Evolutionary conservation across 2,329 filamentous ascomycete species (phyloP).

Genomic region (Calycina herbarum): DNA sequence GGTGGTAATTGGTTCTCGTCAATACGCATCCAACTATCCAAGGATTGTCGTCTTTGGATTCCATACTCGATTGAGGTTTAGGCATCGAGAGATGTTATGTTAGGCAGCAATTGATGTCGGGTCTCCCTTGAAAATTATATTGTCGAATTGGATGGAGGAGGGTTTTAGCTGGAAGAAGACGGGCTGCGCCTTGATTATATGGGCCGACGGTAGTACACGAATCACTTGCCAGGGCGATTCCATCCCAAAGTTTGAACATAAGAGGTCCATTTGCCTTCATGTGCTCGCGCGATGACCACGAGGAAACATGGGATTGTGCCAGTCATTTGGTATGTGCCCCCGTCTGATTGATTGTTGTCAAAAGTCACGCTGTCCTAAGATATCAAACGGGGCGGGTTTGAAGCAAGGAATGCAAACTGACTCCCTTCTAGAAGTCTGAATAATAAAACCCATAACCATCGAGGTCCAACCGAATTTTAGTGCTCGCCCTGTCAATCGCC

Average conservation of each 20-base stretch:
- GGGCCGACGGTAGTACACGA: neutral
- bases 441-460: neutral
- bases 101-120: neutral
- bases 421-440: neutral
- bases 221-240: neutral
- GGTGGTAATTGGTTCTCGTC: neutral
- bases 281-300: neutral
- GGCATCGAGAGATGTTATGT: neutral
- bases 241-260: neutral
- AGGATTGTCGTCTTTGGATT: neutral
- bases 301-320: neutral
- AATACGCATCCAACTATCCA: constrained; percentile 1
- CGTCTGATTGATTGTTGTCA: no score
- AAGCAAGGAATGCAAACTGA: neutral
- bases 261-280: neutral
- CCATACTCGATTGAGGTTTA: neutral
- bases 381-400: neutral
- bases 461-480: neutral
- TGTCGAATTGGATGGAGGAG: neutral
- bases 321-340: no score
- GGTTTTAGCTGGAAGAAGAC: neutral
- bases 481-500: neutral
- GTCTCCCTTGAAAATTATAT: neutral
- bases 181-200: neutral
- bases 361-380: neutral